phyloP scores from a whole-genome alignment of 768 basidiomycete genomes.

The Termitomyces sp. region DNA sequence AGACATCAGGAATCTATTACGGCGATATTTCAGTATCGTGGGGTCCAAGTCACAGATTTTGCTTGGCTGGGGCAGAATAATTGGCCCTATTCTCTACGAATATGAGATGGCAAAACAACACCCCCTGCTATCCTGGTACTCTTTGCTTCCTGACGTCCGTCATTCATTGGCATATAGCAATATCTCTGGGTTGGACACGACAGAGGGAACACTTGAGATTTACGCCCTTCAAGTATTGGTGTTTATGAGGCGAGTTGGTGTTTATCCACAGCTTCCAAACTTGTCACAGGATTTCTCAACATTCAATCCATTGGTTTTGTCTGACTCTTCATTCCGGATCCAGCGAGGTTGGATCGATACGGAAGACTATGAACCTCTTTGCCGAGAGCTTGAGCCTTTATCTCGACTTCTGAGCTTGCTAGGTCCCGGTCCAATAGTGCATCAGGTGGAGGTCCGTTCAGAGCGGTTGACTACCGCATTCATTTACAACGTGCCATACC shows the following conservation, averaged over 20 bases:
- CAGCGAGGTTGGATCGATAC: neutral
- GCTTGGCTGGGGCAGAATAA: neutral
- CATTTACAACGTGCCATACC: neutral
- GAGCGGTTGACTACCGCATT: neutral
- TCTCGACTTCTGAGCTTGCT: neutral
- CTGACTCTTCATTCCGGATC: neutral
- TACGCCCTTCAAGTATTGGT: conserved; percentile 3
- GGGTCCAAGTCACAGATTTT: neutral
- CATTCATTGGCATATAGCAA: neutral
- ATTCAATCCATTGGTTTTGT: neutral
- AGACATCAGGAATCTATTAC: neutral
- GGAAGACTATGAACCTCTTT: neutral
- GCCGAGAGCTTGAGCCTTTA: conserved; percentile 3
- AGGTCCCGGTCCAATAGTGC: neutral
- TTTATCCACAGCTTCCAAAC: neutral
- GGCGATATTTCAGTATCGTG: neutral
- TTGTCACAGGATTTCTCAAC: neutral
- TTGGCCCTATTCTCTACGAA: neutral
- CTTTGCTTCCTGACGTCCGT: neutral
- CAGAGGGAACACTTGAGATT: neutral
- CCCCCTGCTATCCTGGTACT: neutral
- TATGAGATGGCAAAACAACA: neutral
- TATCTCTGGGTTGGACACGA: neutral
- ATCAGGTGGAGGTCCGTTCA: neutral
- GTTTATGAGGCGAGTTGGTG: conserved; percentile 1